phyloP scores from a whole-genome alignment of 2,329 filamentous ascomycete genomes.

The Cylindrodendrum hubeiense region DNA sequence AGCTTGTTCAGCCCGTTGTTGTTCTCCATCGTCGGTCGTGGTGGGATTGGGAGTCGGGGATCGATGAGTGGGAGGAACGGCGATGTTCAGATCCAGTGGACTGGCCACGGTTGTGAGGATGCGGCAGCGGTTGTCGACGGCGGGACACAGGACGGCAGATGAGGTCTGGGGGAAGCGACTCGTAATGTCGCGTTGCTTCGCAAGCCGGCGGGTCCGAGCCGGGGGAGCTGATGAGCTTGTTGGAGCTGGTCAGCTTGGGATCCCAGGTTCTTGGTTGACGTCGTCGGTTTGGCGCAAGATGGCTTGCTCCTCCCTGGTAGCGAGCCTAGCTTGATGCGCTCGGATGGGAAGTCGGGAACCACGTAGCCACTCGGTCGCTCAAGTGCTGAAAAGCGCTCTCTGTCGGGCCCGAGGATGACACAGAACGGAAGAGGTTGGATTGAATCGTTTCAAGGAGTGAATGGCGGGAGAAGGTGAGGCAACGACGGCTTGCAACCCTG shows the following conservation, averaged over 20 bases:
- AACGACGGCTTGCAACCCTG: constrained; percentile 13
- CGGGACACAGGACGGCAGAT: constrained; percentile 11
- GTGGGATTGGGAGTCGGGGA: constrained; percentile 6
- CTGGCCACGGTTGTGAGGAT: constrained; percentile 31
- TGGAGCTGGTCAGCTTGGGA: constrained; percentile 12
- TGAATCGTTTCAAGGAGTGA: constrained; percentile 21
- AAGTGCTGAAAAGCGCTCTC: neutral
- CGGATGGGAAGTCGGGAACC: neutral
- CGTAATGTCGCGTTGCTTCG: constrained; percentile 26
- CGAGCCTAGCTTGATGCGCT: constrained; percentile 2
- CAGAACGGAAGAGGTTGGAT: constrained; percentile 8
- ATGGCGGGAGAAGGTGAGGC: constrained; percentile 2
- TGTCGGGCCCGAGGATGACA: neutral
- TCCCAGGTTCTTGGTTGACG: constrained; percentile 34
- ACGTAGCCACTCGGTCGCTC: neutral
- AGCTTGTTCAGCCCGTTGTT: constrained; percentile 62
- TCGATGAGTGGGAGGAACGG: constrained; percentile 13
- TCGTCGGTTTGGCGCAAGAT: constrained; percentile 32
- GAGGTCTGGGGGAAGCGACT: constrained; percentile 19
- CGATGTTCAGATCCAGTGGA: constrained; percentile 20
- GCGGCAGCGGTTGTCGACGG: constrained; percentile 18
- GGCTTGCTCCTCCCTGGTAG: constrained; percentile 2
- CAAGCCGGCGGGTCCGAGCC: constrained; percentile 26
- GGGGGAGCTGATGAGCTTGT: constrained; percentile 9
- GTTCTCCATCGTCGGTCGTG: constrained; percentile 37